phyloP scores from a whole-genome alignment of 2,329 filamentous ascomycete species.

The Stylonectria norvegica region DNA sequence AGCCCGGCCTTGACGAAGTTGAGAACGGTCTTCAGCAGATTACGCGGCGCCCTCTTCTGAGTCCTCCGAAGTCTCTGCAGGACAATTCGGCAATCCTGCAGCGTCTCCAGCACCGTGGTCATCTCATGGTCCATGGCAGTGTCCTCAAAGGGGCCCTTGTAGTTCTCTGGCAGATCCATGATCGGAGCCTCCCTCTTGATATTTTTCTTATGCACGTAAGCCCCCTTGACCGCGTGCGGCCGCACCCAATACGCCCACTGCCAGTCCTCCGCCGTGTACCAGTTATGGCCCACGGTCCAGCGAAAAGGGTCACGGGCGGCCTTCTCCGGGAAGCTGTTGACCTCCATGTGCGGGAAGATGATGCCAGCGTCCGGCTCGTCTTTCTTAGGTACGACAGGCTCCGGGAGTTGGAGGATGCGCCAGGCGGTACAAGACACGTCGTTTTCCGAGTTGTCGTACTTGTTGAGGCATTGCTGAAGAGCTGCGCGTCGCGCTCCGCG shows the following conservation, averaged over 20 bases:
- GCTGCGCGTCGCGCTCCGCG: slow-evolving; percentile 45
- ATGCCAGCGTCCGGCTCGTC: slow-evolving; percentile 20
- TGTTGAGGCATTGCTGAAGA: slow-evolving; percentile 41
- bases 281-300: slow-evolving; percentile 25
- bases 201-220: slow-evolving; percentile 9
- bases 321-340: slow-evolving; percentile 20
- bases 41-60: slow-evolving; percentile 13
- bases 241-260: slow-evolving; percentile 19
- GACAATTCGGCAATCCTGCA: slow-evolving; percentile 15
- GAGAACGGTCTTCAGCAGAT: slow-evolving; percentile 14
- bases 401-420: slow-evolving; percentile 37
- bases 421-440: slow-evolving; percentile 33
- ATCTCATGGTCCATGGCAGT: slow-evolving; percentile 24
- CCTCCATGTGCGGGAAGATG: slow-evolving; percentile 18
- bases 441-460: slow-evolving; percentile 38
- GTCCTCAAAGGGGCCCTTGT: slow-evolving; percentile 18
- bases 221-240: slow-evolving; percentile 15
- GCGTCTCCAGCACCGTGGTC: slow-evolving; percentile 14
- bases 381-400: slow-evolving; percentile 5
- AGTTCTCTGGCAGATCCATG: slow-evolving; percentile 25
- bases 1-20: slow-evolving; percentile 11
- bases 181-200: slow-evolving; percentile 9
- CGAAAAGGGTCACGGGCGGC: slow-evolving; percentile 26
- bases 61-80: slow-evolving; percentile 13
- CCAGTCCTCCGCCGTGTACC: slow-evolving; percentile 15